Conservation (phyloP, 345 rosid species). For the Moricandia moricandioides region DNA sequence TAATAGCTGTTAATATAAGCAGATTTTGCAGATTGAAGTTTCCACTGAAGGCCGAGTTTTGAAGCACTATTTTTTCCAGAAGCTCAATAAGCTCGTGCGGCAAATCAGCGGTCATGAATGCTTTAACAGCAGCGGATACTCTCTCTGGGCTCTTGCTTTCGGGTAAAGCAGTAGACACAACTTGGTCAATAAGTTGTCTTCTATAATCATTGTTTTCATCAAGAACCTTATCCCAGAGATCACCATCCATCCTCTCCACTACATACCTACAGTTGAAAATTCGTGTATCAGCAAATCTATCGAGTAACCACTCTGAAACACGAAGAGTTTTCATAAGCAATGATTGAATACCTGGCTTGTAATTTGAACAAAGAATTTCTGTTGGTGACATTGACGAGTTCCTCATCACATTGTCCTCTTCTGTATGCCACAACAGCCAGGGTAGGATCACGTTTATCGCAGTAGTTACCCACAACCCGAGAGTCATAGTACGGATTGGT, state of each 20-base stretch:
- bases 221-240: conserved; percentile 97
- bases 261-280: too few relatives aligned
- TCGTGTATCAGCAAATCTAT: conserved; percentile 28
- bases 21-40: conserved; percentile 94
- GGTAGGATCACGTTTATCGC: conserved; percentile 99
- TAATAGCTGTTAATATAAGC: conserved; percentile 91
- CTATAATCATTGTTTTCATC: conserved; percentile 76
- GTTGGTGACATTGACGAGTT: conserved; percentile 93
- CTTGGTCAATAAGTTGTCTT: conserved; percentile 96
- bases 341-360: conserved; percentile 73
- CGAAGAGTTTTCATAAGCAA: conserved; percentile 4
- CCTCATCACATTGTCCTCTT: conserved; percentile 97
- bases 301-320: not conserved
- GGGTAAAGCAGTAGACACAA: conserved; percentile 92
- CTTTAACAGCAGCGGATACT: conserved; percentile 85
- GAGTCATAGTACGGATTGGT: conserved; percentile 98
- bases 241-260: conserved; percentile 97
- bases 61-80: conserved; percentile 92
- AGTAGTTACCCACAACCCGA: conserved; percentile 94
- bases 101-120: conserved; percentile 81
- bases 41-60: conserved; percentile 98
- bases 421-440: conserved; percentile 97
- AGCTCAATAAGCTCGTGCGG: conserved; percentile 83
- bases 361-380: conserved; percentile 92
- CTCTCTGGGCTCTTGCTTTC: conserved; percentile 90